Evolutionary conservation across 257 asterid genomes (phyloP), one percentile per base, ranked within the genome.

Genomic region (Mentha longifolia): DNA sequence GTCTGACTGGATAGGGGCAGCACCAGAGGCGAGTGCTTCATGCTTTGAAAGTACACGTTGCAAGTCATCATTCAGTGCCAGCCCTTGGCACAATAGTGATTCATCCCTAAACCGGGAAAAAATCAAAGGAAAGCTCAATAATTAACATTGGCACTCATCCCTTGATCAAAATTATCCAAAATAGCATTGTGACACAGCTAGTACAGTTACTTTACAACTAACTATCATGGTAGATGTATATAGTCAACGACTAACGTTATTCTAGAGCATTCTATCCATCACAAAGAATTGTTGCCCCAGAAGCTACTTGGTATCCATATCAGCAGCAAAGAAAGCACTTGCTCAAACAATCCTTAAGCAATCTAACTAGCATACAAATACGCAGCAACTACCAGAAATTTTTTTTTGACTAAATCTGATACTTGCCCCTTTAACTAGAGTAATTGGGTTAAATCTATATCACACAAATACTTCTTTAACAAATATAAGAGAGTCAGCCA

Each of bases 31-130:
- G 78, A 89, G 76, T 65, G 97, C 78, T 74, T 95, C 99, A 65
- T 95, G 97, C 80, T 87, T 95, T 75, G 97, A 96, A 56, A 95
- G 77, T 72, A 88, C 92, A 49, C 95, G 96, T 73, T 95, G 98
- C 85, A 95, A 83, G 80, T 89, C 98, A 77, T 95, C 98, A 77
- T 92, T 95, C 74, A 92, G 82, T 16, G 98, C 84, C 77, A 95
- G 84, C 72, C 97, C 99, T 83, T 92, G 97, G 84, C 96, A 82
- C 74, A 95, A 81, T 55, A 95, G 79, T 17, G 96, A 89, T 72
- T 95, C 99, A 80, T 95, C 99, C 78, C 99, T 92, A 81, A 73
- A 82, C 39, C 31, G 67, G 65, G 67, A 73, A 51, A 80, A 65
- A 42, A 69, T 42, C 9, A 35, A 35, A 4, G 28, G 35, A 45